Evolutionary conservation across 2,329 filamentous ascomycete species (phyloP), one percentile per base, ranked within the genome.

Genomic region (Teratosphaeriaceae sp.): DNA sequence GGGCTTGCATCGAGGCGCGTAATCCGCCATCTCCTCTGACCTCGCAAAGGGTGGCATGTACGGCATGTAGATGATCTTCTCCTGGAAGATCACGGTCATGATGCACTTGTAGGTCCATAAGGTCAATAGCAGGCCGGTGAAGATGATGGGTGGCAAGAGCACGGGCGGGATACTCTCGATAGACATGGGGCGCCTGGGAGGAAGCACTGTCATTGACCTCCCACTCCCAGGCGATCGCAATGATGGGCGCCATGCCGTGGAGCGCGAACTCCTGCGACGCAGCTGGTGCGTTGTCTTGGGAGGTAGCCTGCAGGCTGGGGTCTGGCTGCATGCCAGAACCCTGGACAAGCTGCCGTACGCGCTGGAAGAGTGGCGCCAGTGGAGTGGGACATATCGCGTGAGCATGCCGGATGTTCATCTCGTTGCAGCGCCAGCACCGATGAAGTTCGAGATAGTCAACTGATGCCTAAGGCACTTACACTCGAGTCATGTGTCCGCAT

Each of bases 41-140:
- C 84, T 74, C 0, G 84, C 56, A 41, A 83, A 83, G 2, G 84
- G 84, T 15, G 84, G 84, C 39, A 88, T 65, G 35, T 82, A 83
- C 0, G 85, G 83, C 69, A 88, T 87, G 64, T 88, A 89, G 46
- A 89, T 84, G 58, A 89, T 86, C 58, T 83, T 82, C 57, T 89
- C 86, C 64, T 89, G 85, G 59, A 88, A 84, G 3, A 84, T 53
- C 21, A 90, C 71, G 66, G 88, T 78, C 79, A 87, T 85, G 41
- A 79, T 63, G 57, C 84, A 88, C 62, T 78, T 78, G 63, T 74
- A 76, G 1, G 66, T 62, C 74, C 74, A 89, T 12, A 89, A 67
- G 3, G 73, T 73, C 15, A 85, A 55, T 3, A 85, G 70, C 26
- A 89, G 69, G 1, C 82, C 79, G 12, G 70, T 61, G 56, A 88